Evolutionary conservation across 2,329 filamentous ascomycete species (phyloP), one percentile per base, ranked within the genome.

Genomic region (Colletotrichum horii): DNA sequence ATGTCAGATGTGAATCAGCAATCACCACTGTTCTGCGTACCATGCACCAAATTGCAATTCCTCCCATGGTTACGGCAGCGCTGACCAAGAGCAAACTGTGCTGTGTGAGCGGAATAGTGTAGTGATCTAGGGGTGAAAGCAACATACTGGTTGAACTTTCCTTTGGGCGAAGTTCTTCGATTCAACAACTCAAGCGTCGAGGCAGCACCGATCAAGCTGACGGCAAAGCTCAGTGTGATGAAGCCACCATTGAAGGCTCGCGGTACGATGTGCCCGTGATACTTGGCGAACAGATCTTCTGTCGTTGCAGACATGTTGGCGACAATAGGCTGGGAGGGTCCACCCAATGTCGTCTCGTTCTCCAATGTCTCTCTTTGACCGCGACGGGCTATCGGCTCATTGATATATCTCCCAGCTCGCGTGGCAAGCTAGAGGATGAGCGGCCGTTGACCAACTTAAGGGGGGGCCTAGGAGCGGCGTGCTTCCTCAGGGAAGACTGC

Each of bases 161-260:
- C 94, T 80, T 90, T 91, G 70, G 90, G 90, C 3, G 93, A 92
- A 1, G 94, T 95, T 78, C 94, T 89, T 74, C 94, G 88, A 81
- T 97, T 94, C 67, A 98, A 91, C 74, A 98, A 86, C 83, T 98
- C 96, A 36, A 98, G 88, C 0, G 95, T 96, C 5, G 95, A 95
- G 66, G 92, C 89, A 65, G 94, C 93, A 77, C 96, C 96, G 78
- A 95, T 89, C 38, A 95, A 87, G 80, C 95, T 96, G 79, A 95
- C 94, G 78, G 94, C 87, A 77, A 94, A 91, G 81, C 95, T 97
- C 78, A 95, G 88, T 28, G 93, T 88, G 15, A 96, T 89, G 79
- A 94, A 93, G 52, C 91, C 91, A 6, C 88, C 84, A 77, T 88
- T 87, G 83, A 89, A 92, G 66, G 84, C 84, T 61, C 86, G 85